Evolutionary conservation across 306 rosid genomes (phyloP).

Genomic region (Sesbania bispinosa): DNA sequence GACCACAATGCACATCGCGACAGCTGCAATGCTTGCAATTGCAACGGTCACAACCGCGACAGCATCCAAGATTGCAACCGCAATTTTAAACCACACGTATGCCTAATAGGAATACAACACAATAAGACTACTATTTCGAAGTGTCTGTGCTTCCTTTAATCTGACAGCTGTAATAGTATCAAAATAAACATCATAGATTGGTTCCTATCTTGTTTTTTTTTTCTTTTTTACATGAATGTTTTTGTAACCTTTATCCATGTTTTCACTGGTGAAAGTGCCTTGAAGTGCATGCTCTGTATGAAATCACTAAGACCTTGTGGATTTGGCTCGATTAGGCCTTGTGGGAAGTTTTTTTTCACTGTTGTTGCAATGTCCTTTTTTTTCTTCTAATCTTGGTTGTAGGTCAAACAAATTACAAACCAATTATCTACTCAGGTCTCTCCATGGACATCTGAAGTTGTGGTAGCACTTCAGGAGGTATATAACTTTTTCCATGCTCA

Average conservation of each 20-base stretch:
- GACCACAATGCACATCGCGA: no score
- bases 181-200: background rate
- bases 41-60: no score
- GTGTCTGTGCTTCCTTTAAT: no score
- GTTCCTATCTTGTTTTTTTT: background rate
- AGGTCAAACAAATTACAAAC: constrained; percentile 55
- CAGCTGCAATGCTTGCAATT: no score
- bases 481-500: constrained; percentile 7
- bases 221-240: background rate
- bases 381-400: constrained; percentile 2
- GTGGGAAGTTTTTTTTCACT: background rate
- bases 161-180: background rate
- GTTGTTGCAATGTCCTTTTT: background rate
- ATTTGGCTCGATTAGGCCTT: background rate
- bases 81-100: no score
- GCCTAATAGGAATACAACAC: no score
- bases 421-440: constrained; percentile 32
- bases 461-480: constrained; percentile 77
- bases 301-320: no score
- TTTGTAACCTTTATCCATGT: background rate
- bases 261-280: background rate
- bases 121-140: no score
- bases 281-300: background rate
- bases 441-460: constrained; percentile 78
- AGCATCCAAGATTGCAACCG: no score